Percentiles rank a stretch among this genome's conserved stretches.
These are phyloP conservation scores for Polyplosphaeria fusca DNA, from an alignment of 495 filamentous ascomycete genomes.

Conservation along the genomic window DNA sequence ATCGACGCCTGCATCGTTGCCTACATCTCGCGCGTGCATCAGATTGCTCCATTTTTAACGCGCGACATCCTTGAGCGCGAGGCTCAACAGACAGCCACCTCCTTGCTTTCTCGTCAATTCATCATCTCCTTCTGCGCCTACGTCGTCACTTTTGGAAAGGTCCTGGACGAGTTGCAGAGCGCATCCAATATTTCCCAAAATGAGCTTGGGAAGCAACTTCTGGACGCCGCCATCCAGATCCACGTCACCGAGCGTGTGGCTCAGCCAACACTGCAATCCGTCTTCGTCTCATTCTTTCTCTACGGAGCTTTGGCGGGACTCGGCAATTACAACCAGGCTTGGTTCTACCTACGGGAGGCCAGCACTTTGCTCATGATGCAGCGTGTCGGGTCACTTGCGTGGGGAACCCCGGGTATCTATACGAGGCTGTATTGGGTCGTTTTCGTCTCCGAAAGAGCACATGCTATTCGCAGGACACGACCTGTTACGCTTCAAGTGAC, in stretches of 20 bases:
- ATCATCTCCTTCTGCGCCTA: constrained; percentile 19
- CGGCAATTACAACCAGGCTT: constrained; percentile 13
- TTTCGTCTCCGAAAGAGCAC: constrained; percentile 19
- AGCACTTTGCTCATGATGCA: constrained; percentile 15
- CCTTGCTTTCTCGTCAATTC: constrained; percentile 2
- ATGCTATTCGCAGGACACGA: constrained; percentile 10
- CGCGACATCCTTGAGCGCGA: constrained; percentile 8
- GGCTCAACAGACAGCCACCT: not conserved
- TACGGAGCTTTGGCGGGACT: constrained; percentile 13
- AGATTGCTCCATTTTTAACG: constrained; percentile 12
- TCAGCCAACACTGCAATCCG: not conserved
- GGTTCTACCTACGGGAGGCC: constrained; percentile 22
- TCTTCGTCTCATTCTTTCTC: constrained; percentile 21
- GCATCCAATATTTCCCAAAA: not conserved
- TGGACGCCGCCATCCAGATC: constrained; percentile 3
- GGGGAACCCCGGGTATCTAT: not conserved
- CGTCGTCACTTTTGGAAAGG: constrained; percentile 14
- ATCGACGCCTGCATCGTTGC: constrained; percentile 7
- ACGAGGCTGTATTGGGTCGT: constrained; percentile 12
- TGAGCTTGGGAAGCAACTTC: not conserved
- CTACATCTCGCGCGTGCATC: constrained; percentile 5
- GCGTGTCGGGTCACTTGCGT: not conserved
- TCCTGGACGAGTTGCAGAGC: not conserved
- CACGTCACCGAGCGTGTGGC: not conserved
- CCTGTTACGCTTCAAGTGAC: constrained; percentile 21